phyloP scores from a whole-genome alignment of 768 basidiomycete genomes.

The Cyclocybe cylindracea region DNA sequence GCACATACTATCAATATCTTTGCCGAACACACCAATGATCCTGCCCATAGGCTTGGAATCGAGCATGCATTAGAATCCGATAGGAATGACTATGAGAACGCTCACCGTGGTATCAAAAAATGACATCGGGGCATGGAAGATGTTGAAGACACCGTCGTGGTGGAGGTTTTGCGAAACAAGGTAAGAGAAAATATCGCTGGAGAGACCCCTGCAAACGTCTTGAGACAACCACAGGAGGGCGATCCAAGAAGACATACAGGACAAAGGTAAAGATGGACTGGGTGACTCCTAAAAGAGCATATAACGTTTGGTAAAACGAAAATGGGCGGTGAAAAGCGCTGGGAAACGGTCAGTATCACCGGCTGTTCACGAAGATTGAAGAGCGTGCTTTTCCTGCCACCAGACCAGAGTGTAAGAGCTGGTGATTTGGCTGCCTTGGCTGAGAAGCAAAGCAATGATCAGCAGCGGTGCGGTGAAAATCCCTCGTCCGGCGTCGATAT shows the following conservation, averaged over 20 bases:
- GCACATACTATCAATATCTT: conserved; percentile 60
- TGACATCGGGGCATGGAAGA: conserved; percentile 73
- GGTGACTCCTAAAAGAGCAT: conserved; percentile 59
- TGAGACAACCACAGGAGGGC: background rate
- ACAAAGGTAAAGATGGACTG: conserved; percentile 59
- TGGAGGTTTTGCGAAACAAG: conserved; percentile 67
- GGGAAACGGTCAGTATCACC: background rate
- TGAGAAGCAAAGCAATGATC: conserved; percentile 47
- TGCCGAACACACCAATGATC: conserved; percentile 62
- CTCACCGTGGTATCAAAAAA: conserved; percentile 73
- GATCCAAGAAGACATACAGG: conserved; percentile 37
- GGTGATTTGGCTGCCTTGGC: conserved; percentile 63
- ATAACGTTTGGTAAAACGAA: conserved; percentile 65
- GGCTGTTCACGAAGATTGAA: background rate
- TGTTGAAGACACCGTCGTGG: conserved; percentile 49
- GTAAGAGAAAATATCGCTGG: conserved; percentile 57
- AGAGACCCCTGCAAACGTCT: conserved; percentile 40
- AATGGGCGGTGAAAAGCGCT: conserved; percentile 50
- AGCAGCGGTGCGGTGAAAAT: conserved; percentile 51
- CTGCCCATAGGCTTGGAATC: conserved; percentile 53
- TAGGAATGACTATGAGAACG: background rate
- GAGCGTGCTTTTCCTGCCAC: conserved; percentile 64
- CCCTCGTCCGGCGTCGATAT: conserved; percentile 57
- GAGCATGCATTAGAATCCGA: background rate
- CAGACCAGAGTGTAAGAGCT: conserved; percentile 71